These are phyloP conservation scores for Alternaria brassicae DNA, from an alignment of 2,329 filamentous ascomycete genomes.

Conservation along the genomic window DNA sequence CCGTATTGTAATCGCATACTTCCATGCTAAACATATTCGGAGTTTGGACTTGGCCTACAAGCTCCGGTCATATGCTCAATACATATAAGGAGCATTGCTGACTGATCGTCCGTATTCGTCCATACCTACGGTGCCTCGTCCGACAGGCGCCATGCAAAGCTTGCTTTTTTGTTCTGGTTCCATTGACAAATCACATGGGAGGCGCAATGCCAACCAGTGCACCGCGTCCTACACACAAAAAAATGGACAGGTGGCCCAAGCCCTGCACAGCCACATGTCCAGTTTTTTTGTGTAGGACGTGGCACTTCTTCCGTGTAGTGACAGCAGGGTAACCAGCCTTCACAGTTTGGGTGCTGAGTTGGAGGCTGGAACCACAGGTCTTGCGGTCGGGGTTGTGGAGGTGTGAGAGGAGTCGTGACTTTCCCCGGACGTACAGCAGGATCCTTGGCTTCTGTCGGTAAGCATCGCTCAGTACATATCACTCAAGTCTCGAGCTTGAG, in stretches of 20 bases:
- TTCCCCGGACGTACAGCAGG: neutral
- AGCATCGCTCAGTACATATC: neutral
- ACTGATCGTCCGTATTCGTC: neutral
- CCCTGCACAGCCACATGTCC: no score
- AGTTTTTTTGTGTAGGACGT: no score
- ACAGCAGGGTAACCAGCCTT: neutral
- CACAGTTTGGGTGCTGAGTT: neutral
- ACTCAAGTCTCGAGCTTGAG: neutral
- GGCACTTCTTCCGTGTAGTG: no score
- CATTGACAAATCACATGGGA: neutral
- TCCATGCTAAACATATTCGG: neutral
- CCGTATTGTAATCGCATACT: neutral
- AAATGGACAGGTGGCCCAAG: no score
- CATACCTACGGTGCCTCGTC: neutral
- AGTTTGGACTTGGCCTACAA: neutral
- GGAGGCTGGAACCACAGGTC: neutral
- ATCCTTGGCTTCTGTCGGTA: rapidly evolving
- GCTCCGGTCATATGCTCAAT: no score
- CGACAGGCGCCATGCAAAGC: neutral
- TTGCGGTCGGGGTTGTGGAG: neutral
- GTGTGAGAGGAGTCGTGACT: neutral
- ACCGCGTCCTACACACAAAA: no score
- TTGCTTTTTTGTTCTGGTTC: neutral
- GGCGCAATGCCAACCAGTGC: neutral
- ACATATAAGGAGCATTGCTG: neutral